Base-by-base conservation (phyloP, 768 basidiomycete species). In the Leucosporidium creatinivorum region DNA sequence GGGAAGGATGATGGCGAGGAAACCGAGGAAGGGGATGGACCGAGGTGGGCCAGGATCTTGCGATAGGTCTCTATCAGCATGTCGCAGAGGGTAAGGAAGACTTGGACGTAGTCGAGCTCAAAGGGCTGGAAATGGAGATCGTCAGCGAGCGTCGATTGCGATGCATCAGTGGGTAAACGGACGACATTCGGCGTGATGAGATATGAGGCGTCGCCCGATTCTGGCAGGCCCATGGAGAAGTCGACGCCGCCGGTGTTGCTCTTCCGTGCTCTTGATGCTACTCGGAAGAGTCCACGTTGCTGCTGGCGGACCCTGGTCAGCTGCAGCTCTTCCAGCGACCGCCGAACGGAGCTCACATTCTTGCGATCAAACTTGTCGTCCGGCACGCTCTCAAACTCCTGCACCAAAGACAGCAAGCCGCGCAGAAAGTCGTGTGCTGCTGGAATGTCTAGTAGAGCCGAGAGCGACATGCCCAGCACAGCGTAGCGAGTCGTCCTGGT, bases 1-100 rank as follows among this genome's bases (percentile, higher is more conserved):
- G 65, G 64, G 51, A 69, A 65, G 1, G 62, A 36, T 7, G 69
- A 15, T 30, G 58, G 25, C 21, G 47, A 30, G 25, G 60, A 25
- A 26, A 25, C 13, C 25, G n/a, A 33, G 2, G 49, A 1, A 18
- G 52, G 51, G 13, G 64, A 25, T 1, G 62, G 48, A 23, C 90
- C 90, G 28, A 94, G 85, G 61, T 91, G 84, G 75, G 86, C 86
- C 13, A 84, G 84, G 50, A 94, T 87, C 78, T 90, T 91, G 78
- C 89, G 86, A 80, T 93, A 94, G 36, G 90, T 85, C 75, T 92
- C 90, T 23, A 89, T 89, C 50, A 93, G 83, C 58, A 93, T 88
- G 76, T 93, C 92, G 62, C 92, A 85, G 31, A 92, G 85, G 44
- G 91, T 90, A 62, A 91, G 84, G 47, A 93, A 84, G 15, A 89